phyloP scores from a whole-genome alignment of 1,284 basidiomycete genomes.

The Vanrija sp. region DNA sequence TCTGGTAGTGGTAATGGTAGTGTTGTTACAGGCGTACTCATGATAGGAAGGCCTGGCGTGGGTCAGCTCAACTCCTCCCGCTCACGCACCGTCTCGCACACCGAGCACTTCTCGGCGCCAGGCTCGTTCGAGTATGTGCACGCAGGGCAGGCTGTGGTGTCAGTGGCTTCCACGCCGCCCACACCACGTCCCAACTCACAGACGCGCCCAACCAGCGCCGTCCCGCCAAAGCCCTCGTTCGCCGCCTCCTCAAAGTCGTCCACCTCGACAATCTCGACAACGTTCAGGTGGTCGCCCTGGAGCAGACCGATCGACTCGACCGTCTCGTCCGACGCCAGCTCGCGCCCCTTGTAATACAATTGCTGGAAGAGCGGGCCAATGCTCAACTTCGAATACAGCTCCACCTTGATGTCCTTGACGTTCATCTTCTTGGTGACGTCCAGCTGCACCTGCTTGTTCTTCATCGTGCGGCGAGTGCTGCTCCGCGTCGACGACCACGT shows the following conservation, averaged over 20 bases:
- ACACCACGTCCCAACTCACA: conserved; percentile 17
- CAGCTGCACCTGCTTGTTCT: conserved; percentile 7
- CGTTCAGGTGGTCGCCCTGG: conserved; percentile 19
- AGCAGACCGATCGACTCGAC: conserved; percentile 28
- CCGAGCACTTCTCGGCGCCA: conserved; percentile 12
- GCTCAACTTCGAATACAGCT: conserved; percentile 18
- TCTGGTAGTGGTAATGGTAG: too few species aligned
- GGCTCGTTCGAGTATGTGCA: conserved; percentile 31
- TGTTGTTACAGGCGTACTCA: too few species aligned
- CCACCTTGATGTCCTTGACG: conserved; percentile 31
- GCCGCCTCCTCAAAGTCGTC: conserved; percentile 22
- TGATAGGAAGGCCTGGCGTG: too few species aligned
- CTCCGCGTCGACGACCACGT: not conserved
- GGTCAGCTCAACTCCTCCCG: too few species aligned
- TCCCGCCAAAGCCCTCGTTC: conserved; percentile 39
- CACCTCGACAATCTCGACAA: conserved; percentile 21
- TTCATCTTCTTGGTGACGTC: conserved; percentile 23
- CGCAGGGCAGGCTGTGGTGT: conserved; percentile 20
- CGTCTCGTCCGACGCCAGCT: conserved; percentile 27
- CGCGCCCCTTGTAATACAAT: conserved; percentile 19
- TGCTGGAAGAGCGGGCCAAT: conserved; percentile 30
- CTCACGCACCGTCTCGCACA: conserved; percentile 9
- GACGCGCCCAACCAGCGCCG: conserved; percentile 27
- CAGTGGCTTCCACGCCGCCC: not conserved
- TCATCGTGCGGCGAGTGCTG: not conserved